Percentiles rank a stretch among this genome's conserved stretches.
Evolutionary conservation across 345 rosid genomes (phyloP).

Genomic region (Pelargonium nanum): DNA sequence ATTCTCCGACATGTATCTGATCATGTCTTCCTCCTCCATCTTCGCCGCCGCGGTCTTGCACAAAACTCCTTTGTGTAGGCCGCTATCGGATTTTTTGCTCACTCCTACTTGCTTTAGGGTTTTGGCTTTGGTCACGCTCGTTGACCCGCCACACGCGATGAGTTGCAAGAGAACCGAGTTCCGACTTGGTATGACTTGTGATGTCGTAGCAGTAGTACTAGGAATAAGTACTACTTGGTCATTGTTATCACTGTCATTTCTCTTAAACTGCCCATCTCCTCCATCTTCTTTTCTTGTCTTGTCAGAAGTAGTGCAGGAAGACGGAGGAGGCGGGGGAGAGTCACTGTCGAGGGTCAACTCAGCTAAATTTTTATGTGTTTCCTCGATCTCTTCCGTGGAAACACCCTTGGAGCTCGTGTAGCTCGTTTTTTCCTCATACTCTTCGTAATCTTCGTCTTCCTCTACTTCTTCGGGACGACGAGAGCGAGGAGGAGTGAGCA

Average conservation of each 20-base stretch:
- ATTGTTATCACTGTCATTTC: slow-evolving; percentile 38
- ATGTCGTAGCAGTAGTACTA: slow-evolving; percentile 1
- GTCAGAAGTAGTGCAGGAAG: slow-evolving; percentile 9
- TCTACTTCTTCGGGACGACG: slow-evolving; percentile 23
- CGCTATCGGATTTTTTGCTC: slow-evolving; percentile 11
- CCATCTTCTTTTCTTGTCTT: slow-evolving; percentile 9
- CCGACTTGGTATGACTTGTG: slow-evolving; percentile 18
- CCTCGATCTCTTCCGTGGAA: slow-evolving; percentile 59
- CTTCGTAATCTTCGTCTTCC: slow-evolving; percentile 49
- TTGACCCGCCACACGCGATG: slow-evolving; percentile 72
- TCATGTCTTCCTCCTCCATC: slow-evolving; percentile 36
- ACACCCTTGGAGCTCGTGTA: slow-evolving; percentile 71
- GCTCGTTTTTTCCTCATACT: slow-evolving; percentile 70
- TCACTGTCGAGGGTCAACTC: background rate
- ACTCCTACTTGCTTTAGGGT: slow-evolving; percentile 12
- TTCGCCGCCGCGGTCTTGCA: slow-evolving; percentile 31
- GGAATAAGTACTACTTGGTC: slow-evolving; percentile 13
- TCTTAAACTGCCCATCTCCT: background rate
- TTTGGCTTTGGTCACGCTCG: slow-evolving; percentile 31
- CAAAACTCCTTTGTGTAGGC: slow-evolving; percentile 42
- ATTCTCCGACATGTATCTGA: slow-evolving; percentile 76
- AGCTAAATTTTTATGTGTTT: slow-evolving; percentile 1
- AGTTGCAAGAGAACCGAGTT: slow-evolving; percentile 65
- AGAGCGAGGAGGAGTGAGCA: background rate
- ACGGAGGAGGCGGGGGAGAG: slow-evolving; percentile 15